Conservation (phyloP, 805 yeast genomes). For the Scheffersomyces stipitis region DNA sequence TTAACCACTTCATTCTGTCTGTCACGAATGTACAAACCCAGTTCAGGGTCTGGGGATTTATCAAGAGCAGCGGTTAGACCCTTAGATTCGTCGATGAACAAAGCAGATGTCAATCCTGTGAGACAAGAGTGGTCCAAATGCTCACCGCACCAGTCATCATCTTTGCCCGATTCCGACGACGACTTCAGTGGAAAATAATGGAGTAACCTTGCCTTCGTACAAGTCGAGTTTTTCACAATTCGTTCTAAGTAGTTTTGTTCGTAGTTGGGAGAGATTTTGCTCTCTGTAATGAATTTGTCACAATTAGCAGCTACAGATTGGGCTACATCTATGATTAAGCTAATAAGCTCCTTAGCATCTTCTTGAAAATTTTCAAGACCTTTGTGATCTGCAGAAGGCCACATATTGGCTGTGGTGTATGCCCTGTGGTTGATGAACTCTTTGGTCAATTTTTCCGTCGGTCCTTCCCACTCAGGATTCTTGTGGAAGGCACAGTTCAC, state of each 20-base stretch:
- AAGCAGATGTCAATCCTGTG: constrained; percentile 58
- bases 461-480: constrained; percentile 46
- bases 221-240: constrained; percentile 49
- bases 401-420: constrained; percentile 50
- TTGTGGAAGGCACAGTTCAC: constrained; percentile 57
- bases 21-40: constrained; percentile 53
- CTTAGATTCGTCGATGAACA: constrained; percentile 44
- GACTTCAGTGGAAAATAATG: constrained; percentile 48
- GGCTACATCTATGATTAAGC: constrained; percentile 49
- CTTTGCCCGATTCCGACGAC: constrained; percentile 6
- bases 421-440: constrained; percentile 36
- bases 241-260: constrained; percentile 38
- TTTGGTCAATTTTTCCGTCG: constrained; percentile 30
- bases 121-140: constrained; percentile 61
- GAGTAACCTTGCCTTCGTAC: constrained; percentile 57
- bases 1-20: constrained; percentile 45
- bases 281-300: constrained; percentile 44
- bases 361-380: constrained; percentile 34
- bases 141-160: constrained; percentile 60
- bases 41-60: constrained; percentile 40
- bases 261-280: constrained; percentile 25
- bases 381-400: constrained; percentile 39
- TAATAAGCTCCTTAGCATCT: constrained; percentile 39
- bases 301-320: constrained; percentile 53
- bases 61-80: constrained; percentile 21